These are phyloP conservation scores for Dictyostelium intermedium DNA, from an alignment of 78 protist species.

Conservation along the genomic window DNA sequence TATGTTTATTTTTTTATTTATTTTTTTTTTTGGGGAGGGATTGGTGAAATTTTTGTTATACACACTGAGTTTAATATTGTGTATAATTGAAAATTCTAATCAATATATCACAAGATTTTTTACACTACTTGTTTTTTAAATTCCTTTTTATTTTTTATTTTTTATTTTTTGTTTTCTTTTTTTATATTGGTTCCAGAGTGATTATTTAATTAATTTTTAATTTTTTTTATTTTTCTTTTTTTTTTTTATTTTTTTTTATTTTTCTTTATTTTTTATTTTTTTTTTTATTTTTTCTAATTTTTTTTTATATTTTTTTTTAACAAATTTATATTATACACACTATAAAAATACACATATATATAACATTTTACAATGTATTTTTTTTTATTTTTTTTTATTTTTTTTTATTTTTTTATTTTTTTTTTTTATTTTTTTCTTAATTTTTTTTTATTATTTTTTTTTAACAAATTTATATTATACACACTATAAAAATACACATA, in stretches of 20 bases:
- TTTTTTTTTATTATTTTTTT: neutral
- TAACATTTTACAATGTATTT: slow-evolving; percentile 46
- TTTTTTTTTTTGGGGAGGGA: too few species aligned
- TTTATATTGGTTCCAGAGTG: too few species aligned
- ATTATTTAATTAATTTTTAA: too few species aligned
- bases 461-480: slow-evolving; percentile 53
- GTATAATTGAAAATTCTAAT: too few species aligned
- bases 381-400: neutral
- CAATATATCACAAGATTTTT: too few species aligned
- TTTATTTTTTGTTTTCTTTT: neutral
- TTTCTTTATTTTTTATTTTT: neutral
- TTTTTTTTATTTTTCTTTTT: neutral
- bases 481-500: neutral
- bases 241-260: slow-evolving; percentile 1
- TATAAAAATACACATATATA: neutral
- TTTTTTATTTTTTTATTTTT: neutral
- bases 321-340: neutral
- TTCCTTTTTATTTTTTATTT: neutral
- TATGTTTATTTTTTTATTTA: too few species aligned
- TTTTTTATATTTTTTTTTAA: neutral
- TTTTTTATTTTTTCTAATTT: neutral
- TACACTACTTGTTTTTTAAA: too few species aligned
- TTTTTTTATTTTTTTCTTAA: neutral
- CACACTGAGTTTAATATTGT: too few species aligned
- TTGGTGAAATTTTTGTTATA: too few species aligned